Base-by-base conservation (phyloP, 768 basidiomycete species). In the Leucocoprinus birnbaumii region DNA sequence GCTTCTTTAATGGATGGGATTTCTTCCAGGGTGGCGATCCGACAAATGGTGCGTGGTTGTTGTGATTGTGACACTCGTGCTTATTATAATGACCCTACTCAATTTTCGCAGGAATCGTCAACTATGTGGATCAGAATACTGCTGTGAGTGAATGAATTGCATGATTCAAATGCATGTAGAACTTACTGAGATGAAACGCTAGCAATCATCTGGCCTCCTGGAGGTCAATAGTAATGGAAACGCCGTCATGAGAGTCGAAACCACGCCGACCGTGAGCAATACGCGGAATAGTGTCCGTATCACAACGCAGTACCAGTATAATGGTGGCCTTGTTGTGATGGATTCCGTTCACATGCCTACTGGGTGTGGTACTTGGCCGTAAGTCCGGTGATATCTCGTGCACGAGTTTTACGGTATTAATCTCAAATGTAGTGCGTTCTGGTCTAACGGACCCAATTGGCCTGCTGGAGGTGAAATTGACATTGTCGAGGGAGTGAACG, bases 331-430 rank as follows among this genome's bases (percentile, higher is more conserved):
- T 34, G 76, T 94, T 58, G 75, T 94, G 44, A 78, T 94, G 77
- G 92, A 95, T 69, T 81, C 91, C 22, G 77, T 84, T 22, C 93
- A 96, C 66, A 92, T 94, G 87, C 93, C 93, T 7, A 85, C 85
- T 0, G 94, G 93, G 13, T 95, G 93, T 68, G 93, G 86, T 35
- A 86, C 85, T 22, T 94, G 91, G 92, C 91, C 90, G 70, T 80
- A 53, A 67, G 77, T 77, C 6, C 42, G n/a, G n/a, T 24, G 41
- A 16, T 43, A 22, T n/a, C 48, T 46, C 21, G 53, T 42, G 22
- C 40, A 37, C 40, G 43, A 46, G 50, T 9, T n/a, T 31, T n/a
- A 41, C 46, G 51, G 31, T 34, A 31, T 38, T 45, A 51, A 55
- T 52, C 45, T 26, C 9, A 11, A 37, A 48, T 40, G 47, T 50